Evolutionary conservation across 345 rosid species (phyloP).

Genomic region (Eucalyptus curtisii): DNA sequence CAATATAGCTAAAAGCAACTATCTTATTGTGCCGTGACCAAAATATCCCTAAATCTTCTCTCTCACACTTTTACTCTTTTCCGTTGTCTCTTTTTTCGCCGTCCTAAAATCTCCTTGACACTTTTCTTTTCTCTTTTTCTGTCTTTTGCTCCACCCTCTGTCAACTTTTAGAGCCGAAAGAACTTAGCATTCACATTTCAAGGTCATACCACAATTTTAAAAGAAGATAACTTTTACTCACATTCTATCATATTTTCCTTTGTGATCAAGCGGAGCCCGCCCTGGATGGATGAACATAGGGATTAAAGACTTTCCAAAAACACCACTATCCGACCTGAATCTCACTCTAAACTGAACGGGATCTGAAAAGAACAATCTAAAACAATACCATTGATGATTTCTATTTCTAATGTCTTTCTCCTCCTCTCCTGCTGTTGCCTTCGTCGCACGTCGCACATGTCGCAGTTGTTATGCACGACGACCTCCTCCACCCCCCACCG

Average conservation of each 20-base stretch:
- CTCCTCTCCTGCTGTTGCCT: background rate
- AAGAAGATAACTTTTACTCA: background rate
- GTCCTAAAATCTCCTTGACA: background rate
- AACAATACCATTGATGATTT: background rate
- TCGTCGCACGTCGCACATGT: background rate
- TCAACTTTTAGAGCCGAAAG: background rate
- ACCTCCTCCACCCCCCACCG: background rate
- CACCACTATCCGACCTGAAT: background rate
- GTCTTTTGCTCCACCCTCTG: background rate
- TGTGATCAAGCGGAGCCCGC: background rate
- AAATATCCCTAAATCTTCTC: too few species aligned
- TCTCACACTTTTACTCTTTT: background rate
- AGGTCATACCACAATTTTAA: background rate
- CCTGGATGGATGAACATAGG: background rate
- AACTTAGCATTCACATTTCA: background rate
- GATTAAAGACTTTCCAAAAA: background rate
- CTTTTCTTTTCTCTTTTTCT: background rate
- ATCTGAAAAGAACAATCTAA: background rate
- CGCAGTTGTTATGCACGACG: background rate
- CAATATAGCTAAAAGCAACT: background rate
- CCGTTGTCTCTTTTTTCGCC: background rate
- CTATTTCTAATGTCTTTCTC: background rate
- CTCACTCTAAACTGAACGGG: background rate
- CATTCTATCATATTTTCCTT: too few species aligned
- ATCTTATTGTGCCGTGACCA: accelerated